Base-by-base conservation (phyloP, 139 green algal species). In the Chlorella sp. region DNA sequence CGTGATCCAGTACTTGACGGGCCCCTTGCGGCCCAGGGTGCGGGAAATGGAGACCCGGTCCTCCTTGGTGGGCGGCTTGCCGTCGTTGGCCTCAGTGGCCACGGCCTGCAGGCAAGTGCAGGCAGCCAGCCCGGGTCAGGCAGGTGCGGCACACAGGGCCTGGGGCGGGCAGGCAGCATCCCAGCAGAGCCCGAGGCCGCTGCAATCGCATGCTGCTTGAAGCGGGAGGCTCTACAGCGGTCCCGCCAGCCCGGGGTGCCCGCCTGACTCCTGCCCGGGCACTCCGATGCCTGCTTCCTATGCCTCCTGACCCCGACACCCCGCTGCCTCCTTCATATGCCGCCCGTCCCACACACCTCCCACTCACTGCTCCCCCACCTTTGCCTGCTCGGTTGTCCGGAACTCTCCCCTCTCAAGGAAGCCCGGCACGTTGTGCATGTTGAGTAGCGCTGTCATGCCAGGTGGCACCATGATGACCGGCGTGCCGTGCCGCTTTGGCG, bases 391-490 rank as follows among this genome's bases (percentile, higher is more conserved):
- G 21, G 73, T 68, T 0, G 88, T 86, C n/a, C 78, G 69, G 90
- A 92, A 96, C n/a, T 39, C 34, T 19, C 94, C 93, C 22, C 91
- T 39, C 88, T 97, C 93, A 79, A 96, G 85, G 34, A 96, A 95
- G 4, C 69, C 32, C 68, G 26, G 53, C 30, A 86, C 87, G 73
- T 97, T 97, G 94, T 92, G 95, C 88, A 95, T 97, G 81, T 95
- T 97, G 64, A 97, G 60, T 57, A 95, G 76, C 9, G 95, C 89
- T 48, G 89, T 92, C 22, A 91, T 71, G n/a, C 86, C 95, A 12
- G 90, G 89, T 0, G 95, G 95, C 42, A 97, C 95, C n/a, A 97
- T 88, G 61, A 97, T 95, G 64, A 97, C 94, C 39, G 95, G 94
- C 30, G 89, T 87, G 61, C 79, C 78, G 0, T 37, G 78, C 32